Evolutionary conservation across 2,329 filamentous ascomycete genomes (phyloP).

Genomic region (Fusarium marasasianum): DNA sequence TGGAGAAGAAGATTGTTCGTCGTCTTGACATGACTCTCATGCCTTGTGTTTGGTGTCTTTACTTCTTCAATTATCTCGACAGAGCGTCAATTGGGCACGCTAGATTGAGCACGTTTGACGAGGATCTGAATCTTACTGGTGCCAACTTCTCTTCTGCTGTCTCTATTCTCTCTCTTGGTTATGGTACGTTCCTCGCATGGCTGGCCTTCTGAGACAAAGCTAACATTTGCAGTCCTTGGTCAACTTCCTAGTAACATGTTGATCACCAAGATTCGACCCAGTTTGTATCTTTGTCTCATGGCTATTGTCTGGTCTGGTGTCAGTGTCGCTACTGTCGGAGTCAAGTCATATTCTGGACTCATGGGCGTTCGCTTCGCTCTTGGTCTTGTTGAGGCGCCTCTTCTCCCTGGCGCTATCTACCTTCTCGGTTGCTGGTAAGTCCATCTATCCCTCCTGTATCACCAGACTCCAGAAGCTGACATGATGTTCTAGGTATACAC

Average conservation of each 20-base stretch:
- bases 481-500: neutral
- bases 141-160: constrained; percentile 14
- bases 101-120: neutral
- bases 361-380: constrained; percentile 16
- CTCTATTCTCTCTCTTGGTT: constrained; percentile 18
- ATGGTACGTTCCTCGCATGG: neutral
- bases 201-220: accelerated
- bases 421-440: constrained; percentile 10
- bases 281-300: constrained; percentile 10
- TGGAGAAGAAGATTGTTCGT: constrained; percentile 16
- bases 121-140: neutral
- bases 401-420: constrained; percentile 8
- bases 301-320: constrained; percentile 14
- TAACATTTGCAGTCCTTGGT: neutral
- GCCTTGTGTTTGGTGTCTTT: constrained; percentile 19
- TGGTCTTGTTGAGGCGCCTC: constrained; percentile 10
- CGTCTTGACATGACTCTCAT: constrained; percentile 18
- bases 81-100: constrained; percentile 12
- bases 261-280: constrained; percentile 12
- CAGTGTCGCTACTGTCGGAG: constrained; percentile 1
- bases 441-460: accelerated
- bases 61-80: constrained; percentile 23
- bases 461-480: neutral
- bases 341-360: constrained; percentile 4
- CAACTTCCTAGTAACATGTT: constrained; percentile 17